A percentile compares a stretch with the other conserved stretches of the same genome.
phyloP scores from a whole-genome alignment of 2,329 filamentous ascomycete species.

The Aspergillus ustus region DNA sequence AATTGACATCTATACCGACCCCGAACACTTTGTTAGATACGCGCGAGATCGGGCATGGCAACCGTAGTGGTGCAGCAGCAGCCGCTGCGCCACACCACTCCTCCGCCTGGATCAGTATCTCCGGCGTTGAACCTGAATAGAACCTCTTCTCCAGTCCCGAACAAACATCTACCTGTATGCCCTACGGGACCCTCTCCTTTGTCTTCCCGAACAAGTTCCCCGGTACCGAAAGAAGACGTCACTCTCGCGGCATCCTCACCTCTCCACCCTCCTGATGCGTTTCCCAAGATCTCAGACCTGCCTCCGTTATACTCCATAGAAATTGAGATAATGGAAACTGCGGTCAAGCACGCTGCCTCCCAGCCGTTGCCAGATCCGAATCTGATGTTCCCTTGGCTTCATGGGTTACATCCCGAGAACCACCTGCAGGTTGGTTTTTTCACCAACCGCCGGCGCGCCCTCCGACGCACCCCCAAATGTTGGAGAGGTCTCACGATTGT shows the following conservation, averaged over 20 bases:
- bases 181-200: constrained; percentile 73
- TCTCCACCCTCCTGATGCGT: constrained; percentile 73
- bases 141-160: constrained; percentile 70
- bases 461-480: constrained; percentile 73
- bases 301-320: constrained; percentile 74
- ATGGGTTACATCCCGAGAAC: constrained; percentile 88
- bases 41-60: constrained; percentile 41
- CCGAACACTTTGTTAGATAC: background rate
- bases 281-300: constrained; percentile 58
- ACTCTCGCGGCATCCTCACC: constrained; percentile 67
- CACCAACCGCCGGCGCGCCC: constrained; percentile 71
- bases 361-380: constrained; percentile 83
- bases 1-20: constrained; percentile 6
- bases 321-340: constrained; percentile 69
- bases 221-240: constrained; percentile 60
- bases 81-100: constrained; percentile 52
- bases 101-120: constrained; percentile 50
- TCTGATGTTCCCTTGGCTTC: constrained; percentile 94
- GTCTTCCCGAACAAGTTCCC: constrained; percentile 69
- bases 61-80: constrained; percentile 54
- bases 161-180: constrained; percentile 89
- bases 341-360: constrained; percentile 74
- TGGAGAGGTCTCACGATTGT: constrained; percentile 82
- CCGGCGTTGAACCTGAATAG: constrained; percentile 63
- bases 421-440: constrained; percentile 91